A percentile compares a stretch with the other conserved stretches of the same genome.
Conservation (phyloP, 257 asterid species). For the Solanum tarapatanum region DNA sequence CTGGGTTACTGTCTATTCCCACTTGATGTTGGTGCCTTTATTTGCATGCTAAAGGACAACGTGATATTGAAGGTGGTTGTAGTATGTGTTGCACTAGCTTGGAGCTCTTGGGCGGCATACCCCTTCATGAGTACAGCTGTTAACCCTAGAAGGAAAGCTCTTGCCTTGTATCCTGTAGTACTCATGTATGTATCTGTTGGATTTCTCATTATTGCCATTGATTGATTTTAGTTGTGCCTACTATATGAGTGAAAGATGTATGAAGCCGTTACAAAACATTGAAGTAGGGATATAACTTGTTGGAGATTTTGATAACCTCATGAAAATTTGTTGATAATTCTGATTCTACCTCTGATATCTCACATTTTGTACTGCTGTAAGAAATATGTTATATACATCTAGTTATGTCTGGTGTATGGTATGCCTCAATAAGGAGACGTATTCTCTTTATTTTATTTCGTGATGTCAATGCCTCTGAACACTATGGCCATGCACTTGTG, state of each 20-base stretch:
- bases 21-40: constrained; percentile 67
- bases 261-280: background rate
- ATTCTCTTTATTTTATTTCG: background rate
- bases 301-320: background rate
- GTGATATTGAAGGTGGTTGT: constrained; percentile 65
- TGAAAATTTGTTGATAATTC: background rate
- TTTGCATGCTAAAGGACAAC: constrained; percentile 73
- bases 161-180: constrained; percentile 86
- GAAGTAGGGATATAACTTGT: background rate
- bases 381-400: background rate
- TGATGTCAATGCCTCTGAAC: background rate
- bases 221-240: background rate
- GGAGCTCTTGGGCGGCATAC: constrained; percentile 99
- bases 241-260: background rate
- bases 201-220: background rate
- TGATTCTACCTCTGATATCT: background rate
- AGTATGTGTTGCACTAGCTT: constrained; percentile 65
- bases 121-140: constrained; percentile 97
- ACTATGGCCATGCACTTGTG: background rate
- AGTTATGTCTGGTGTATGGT: background rate
- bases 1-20: constrained; percentile 94
- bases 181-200: constrained; percentile 63
- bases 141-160: constrained; percentile 83
- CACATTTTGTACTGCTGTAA: background rate
- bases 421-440: background rate